Evolutionary conservation across 768 basidiomycete genomes (phyloP), one percentile per base, ranked within the genome.

Genomic region (Coprinopsis cinerea): DNA sequence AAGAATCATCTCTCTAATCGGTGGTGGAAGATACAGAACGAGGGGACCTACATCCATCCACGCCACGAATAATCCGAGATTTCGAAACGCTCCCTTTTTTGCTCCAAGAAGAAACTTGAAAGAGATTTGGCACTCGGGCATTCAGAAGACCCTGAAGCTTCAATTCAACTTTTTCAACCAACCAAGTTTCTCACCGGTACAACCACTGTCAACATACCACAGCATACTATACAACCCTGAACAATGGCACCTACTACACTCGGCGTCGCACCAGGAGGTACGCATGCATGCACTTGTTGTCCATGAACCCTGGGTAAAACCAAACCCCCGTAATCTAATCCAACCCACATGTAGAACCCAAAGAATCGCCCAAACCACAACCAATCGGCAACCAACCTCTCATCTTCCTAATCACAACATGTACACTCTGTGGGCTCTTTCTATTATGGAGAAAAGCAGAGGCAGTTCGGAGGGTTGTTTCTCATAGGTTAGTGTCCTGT

Each of bases 361-460:
- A 72, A 25, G 68, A 69, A 37, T 74, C 78, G 9, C 77, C 73
- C 9, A 83, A 79, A 57, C 82, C 83, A 9, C 74, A 85, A 53
- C 85, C 85, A 14, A 68, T 85, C 46, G 83, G 82, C 15, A 79
- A 74, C 56, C 67, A 74, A 53, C 66, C 75, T 18, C 46, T 81
- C 52, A 64, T 85, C 2, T 64, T 81, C 49, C 67, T 86, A 10
- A 68, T 79, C 51, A 83, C 81, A 18, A 75, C 74, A 3, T 83
- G 78, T 59, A 76, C 76, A 2, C 61, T 82, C 1, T 80, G 79
- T 53, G 60, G 68, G 2, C 57, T 87, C 7, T 85, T 83, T 57
- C 55, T 87, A 20, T 64, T 87, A 0, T 86, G 81, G 83, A 70
- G 81, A 49, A 68, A 80, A 13, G 79, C 82, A 13, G 73, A 78